Percentiles rank a stretch among this genome's conserved stretches.
Conservation (phyloP, 495 filamentous ascomycete species). For the Cercophora samala region DNA sequence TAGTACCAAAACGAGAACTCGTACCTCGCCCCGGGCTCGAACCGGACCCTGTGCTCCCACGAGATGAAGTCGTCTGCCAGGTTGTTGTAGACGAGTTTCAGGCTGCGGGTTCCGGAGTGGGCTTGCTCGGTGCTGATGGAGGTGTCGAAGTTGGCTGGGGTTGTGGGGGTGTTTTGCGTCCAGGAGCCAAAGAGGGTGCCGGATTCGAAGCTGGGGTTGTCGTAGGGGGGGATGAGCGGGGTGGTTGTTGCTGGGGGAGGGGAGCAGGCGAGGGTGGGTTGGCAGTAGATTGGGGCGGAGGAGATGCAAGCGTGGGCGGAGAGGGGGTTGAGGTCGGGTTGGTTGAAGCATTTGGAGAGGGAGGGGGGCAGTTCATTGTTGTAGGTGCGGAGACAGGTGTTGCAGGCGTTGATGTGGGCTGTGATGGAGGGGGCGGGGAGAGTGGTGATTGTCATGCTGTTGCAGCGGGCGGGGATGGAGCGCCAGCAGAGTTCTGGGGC, state of each 20-base stretch:
- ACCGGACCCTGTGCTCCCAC: background rate
- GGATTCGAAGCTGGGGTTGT: slow-evolving; percentile 4
- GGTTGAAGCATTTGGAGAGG: background rate
- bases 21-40: slow-evolving; percentile 6
- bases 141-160: too few species aligned
- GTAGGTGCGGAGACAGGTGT: background rate
- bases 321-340: background rate
- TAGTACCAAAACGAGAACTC: slow-evolving; percentile 10
- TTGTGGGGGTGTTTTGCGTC: too few species aligned
- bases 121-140: background rate
- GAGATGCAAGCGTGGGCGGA: background rate
- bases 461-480: slow-evolving; percentile 5
- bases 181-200: background rate
- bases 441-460: slow-evolving; percentile 3
- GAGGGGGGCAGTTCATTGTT: background rate
- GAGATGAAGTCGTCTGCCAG: background rate
- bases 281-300: slow-evolving; percentile 3
- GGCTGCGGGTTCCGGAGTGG: background rate
- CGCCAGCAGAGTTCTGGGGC: slow-evolving; percentile 9
- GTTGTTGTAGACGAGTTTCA: slow-evolving; percentile 1
- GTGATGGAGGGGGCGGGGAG: background rate
- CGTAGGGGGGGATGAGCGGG: slow-evolving; percentile 3
- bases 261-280: background rate
- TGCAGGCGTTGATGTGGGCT: background rate
- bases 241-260: background rate